Evolutionary conservation across 208 protist species (phyloP).

Genomic region (Crithidia fasciculata): DNA sequence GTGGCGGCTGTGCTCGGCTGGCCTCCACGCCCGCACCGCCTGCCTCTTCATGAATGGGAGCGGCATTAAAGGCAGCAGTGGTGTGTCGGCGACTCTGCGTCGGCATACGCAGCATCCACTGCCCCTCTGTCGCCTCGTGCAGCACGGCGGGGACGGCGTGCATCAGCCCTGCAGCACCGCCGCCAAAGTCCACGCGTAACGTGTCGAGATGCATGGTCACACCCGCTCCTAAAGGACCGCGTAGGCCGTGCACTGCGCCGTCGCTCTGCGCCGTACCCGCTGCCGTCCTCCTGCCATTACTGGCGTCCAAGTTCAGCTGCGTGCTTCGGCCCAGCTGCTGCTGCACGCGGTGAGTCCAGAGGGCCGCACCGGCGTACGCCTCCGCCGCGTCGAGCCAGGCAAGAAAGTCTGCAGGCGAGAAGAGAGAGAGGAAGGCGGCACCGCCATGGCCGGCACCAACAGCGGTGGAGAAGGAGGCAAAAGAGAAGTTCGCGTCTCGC

Average conservation of each 20-base stretch:
- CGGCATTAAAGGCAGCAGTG: too few species aligned
- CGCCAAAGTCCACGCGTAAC: conserved; percentile 1
- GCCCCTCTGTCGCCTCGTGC: conserved; percentile 51
- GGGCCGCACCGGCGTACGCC: conserved; percentile 5
- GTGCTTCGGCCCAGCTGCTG: conserved; percentile 10
- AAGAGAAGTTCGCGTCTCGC: background rate
- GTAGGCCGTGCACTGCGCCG: background rate
- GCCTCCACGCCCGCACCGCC: background rate
- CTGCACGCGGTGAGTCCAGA: conserved; percentile 12
- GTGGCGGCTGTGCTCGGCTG: background rate
- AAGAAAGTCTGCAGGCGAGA: conserved; percentile 17
- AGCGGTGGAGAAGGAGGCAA: conserved; percentile 1
- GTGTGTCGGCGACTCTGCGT: background rate
- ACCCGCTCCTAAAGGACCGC: conserved; percentile 5
- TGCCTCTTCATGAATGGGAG: too few species aligned
- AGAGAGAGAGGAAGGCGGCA: background rate
- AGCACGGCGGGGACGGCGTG: conserved; percentile 40
- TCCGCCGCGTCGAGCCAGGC: conserved; percentile 24
- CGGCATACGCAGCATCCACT: conserved; percentile 55
- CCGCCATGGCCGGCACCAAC: background rate
- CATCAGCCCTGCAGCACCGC: conserved; percentile 7
- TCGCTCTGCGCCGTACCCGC: background rate
- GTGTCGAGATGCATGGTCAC: conserved; percentile 12
- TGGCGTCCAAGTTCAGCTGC: background rate
- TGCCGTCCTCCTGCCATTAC: background rate